A percentile compares a stretch with the other conserved stretches of the same genome.
Evolutionary conservation across 257 asterid genomes (phyloP).

Genomic region (Solanum habrochaites): DNA sequence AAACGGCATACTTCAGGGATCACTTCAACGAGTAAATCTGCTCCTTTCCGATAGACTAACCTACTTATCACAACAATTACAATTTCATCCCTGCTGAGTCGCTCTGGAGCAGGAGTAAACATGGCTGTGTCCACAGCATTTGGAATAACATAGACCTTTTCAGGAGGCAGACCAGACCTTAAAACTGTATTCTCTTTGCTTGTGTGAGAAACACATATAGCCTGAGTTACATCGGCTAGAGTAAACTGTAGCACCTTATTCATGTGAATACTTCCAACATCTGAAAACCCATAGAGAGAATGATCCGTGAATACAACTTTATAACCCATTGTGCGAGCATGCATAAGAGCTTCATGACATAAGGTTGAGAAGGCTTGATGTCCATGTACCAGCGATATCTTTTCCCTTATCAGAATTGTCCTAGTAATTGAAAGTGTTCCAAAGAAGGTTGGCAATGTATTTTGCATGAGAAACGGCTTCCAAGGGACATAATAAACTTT

Average conservation of each 20-base stretch:
- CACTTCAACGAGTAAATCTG: constrained; percentile 91
- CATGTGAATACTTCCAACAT: constrained; percentile 95
- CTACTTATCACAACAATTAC: constrained; percentile 87
- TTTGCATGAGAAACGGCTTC: constrained; percentile 90
- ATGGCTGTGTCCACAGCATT: constrained; percentile 97
- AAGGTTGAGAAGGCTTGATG: constrained; percentile 96
- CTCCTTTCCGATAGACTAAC: constrained; percentile 90
- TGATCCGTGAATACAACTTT: constrained; percentile 95
- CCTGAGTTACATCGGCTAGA: constrained; percentile 88
- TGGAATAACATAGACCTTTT: constrained; percentile 84
- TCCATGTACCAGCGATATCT: constrained; percentile 82
- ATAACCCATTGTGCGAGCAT: constrained; percentile 97
- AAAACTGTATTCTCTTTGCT: constrained; percentile 91
- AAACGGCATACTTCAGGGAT: constrained; percentile 79
- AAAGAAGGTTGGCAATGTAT: constrained; percentile 80
- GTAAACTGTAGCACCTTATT: constrained; percentile 94
- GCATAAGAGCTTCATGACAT: constrained; percentile 93
- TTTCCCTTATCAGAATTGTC: constrained; percentile 76
- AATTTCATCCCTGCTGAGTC: constrained; percentile 47
- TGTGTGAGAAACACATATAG: constrained; percentile 95
- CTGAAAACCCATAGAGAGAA: constrained; percentile 96
- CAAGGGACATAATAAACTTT: constrained; percentile 91
- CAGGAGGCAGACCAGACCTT: constrained; percentile 93
- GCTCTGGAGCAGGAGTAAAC: constrained; percentile 28
- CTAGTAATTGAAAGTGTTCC: constrained; percentile 81